Evolutionary conservation across 2,329 filamentous ascomycete genomes (phyloP), one percentile per base, ranked within the genome.

Genomic region (Ophiocordyceps australis): DNA sequence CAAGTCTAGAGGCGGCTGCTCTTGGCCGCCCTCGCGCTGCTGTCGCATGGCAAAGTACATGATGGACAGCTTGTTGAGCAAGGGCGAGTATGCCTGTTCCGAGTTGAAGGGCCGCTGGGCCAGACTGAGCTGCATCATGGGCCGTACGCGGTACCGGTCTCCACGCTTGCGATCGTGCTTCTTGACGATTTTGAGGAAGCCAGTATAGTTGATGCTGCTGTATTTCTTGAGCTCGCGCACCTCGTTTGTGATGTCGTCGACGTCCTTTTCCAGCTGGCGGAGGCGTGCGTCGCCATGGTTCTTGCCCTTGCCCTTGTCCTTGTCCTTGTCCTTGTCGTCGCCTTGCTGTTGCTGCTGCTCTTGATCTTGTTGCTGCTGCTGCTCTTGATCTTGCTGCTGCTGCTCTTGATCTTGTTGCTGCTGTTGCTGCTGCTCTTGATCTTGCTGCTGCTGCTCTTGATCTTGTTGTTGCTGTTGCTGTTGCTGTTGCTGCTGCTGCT

Each of bases 101-200:
- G 81, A 86, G 55, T 95, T 93, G 62, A 98, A 92, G 9, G 86
- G 83, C 32, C 85, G 64, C 36, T 82, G 72, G n/a, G 80, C 72
- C 41, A 98, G 56, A 40, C 80, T 78, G 40, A 93, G 76, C 54
- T 93, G 80, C 53, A 95, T 74, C 58, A 95, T 74, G 16, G 89
- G 85, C 14, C 82, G 73, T 38, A 95, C 78, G 47, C 76, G 81
- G 59, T 95, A 95, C 27, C 73, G 66, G 36, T 73, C 65, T 29
- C 85, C 85, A 37, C 86, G 69, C 56, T 86, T 91, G 37, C 89
- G 79, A 53, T 98, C 89, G 54, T 98, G 89, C 57, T 98, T 98
- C 71, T 98, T 98, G 29, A 83, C 83, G 24, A 92, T 92, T 62
- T 98, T 98, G 45, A 94, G 66, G 53, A 95, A 93, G 24, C 83